Evolutionary conservation across 2,329 filamentous ascomycete genomes (phyloP), one percentile per base, ranked within the genome.

Genomic region (Aspergillus sp.): DNA sequence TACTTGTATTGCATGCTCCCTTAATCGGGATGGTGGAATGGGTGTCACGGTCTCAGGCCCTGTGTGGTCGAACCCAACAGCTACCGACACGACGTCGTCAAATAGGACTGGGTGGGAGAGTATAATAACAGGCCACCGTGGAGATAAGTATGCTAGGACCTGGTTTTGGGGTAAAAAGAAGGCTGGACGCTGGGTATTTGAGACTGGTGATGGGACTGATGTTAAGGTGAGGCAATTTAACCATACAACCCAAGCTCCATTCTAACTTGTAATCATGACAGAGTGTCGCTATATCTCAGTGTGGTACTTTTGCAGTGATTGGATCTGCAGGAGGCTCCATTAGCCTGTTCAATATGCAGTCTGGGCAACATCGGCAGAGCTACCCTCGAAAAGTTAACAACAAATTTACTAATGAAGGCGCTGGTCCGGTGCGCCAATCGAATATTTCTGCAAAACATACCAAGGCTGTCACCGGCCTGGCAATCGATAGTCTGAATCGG

Each of bases 141-240:
- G 89, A 51, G 93, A 98, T 68, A 83, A 87, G 44, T 90, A 85
- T 69, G 95, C 92, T 17, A 86, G 95, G 53, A 98, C 95, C 1
- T 99, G 95, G 95, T 97, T 97, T 76, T 98, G 95, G 93, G 95
- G 93, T 5, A 88, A 91, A 56, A 97, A 96, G 76, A 87, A 89
- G 66, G 93, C 95, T 48, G 95, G 95, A 11, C 84, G 95, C 62
- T 99, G 95, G 95, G 89, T 90, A 0, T 91, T 99, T 65, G 87
- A 90, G 63, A 97, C 93, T 0, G 85, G 89, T 41, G 95, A 99
- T 74, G 85, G 85, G 17, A 84, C 86, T n/a, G 85, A 91, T 67
- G 93, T 96, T 36, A 83, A 78, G 58, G 76, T 79, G 68, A 55
- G 72, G 59, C 26, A 30, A 30, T 11, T 7, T 20, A 17, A 11